Conservation (phyloP, 331 rosid species). For the Telfairia occidentalis region DNA sequence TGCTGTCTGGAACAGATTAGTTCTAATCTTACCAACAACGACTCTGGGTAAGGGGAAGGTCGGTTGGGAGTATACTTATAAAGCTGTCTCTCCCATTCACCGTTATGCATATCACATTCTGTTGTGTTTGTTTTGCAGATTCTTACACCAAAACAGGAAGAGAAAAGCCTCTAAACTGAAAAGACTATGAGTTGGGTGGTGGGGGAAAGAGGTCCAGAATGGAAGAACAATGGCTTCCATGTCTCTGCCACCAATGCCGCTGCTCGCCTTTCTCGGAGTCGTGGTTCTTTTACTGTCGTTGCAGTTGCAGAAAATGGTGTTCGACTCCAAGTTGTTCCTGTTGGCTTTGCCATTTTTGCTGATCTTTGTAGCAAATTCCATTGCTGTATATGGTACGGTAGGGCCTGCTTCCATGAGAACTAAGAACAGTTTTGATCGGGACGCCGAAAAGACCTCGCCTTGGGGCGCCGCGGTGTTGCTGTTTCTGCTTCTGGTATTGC, state of each 20-base stretch:
- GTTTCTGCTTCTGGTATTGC: slow-evolving; percentile 38
- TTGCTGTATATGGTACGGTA: slow-evolving; percentile 30
- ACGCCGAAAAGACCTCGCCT: slow-evolving; percentile 25
- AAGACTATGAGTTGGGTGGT: slow-evolving; percentile 35
- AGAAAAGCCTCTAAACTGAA: background rate
- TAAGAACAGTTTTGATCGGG: slow-evolving; percentile 5
- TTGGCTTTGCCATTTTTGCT: slow-evolving; percentile 34
- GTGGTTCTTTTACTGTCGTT: slow-evolving; percentile 21
- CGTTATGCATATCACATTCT: background rate
- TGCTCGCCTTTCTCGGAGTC: slow-evolving; percentile 36
- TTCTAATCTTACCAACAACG: background rate
- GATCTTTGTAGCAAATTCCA: slow-evolving; percentile 31
- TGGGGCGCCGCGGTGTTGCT: slow-evolving; percentile 51
- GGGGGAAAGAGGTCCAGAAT: slow-evolving; percentile 38
- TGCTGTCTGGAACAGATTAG: background rate
- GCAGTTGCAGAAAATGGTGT: background rate
- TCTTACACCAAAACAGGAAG: background rate
- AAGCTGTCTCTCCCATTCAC: background rate
- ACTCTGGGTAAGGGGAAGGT: background rate
- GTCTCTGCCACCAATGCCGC: slow-evolving; percentile 47
- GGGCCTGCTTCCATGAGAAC: slow-evolving; percentile 10
- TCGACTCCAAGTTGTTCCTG: slow-evolving; percentile 29
- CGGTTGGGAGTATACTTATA: background rate
- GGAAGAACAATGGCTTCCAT: slow-evolving; percentile 41
- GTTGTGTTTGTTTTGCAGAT: background rate